Base-by-base conservation (phyloP, 208 protist genomes). In the Acanthamoeba triangularis region DNA sequence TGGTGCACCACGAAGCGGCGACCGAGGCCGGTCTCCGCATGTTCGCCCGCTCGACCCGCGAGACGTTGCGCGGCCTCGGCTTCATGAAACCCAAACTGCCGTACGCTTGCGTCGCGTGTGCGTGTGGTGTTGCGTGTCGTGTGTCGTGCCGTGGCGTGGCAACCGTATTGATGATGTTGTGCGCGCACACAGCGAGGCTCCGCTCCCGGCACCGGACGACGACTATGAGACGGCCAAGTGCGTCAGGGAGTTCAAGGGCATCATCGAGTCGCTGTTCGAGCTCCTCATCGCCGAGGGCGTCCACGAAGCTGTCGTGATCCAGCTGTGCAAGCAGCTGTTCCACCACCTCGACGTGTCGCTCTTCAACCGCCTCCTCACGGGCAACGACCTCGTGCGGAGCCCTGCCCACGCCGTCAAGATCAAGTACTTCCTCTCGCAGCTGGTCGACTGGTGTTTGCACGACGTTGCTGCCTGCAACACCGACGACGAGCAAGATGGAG, bases 341-440 rank as follows among this genome's bases (percentile, higher is more conserved):
- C 59, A 90, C 37, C n/a, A n/a, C 33, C 30, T 90, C 59, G 82
- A 90, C 82, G 37, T 90, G 8, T 69, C 82, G 54, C 59, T 90
- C 54, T 90, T 90, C 25, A 61, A 90, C 37, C 16, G 11, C 30
- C 8, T 80, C 35, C 33, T 90, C 33, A 90, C 59, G 18, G 33
- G 59, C 20, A 33, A 59, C 82, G 54, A n/a, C 18, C 33, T 25
- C 18, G 23, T 90, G 41, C 59, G 82, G 1, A 90, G 25, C 28
- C 25, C 59, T 2, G 49, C n/a, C 18, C 59, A 90, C 25, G 82
- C 54, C 3, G 49, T 90, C 47, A 90, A 90, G 59, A 90, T 90
- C 82, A 90, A 90, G 59, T 90, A 90, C 33, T 90, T 90, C 59
- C 82, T 90, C 8, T 90, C 82, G 49, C 82, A 90, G 82, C 82